Evolutionary conservation across 768 basidiomycete species (phyloP).

Genomic region (Russula sp.): DNA sequence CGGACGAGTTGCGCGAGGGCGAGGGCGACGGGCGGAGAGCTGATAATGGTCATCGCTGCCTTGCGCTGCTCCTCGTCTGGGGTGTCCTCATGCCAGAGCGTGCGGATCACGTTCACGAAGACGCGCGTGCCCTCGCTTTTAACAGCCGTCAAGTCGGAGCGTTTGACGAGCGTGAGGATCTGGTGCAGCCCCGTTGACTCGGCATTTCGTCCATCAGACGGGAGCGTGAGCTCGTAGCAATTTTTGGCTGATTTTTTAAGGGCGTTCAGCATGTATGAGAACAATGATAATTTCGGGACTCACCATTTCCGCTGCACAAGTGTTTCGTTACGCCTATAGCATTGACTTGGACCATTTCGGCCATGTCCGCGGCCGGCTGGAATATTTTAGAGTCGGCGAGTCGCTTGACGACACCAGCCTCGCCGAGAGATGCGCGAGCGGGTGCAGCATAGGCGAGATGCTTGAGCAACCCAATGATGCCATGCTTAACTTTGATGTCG

Average conservation of each 20-base stretch:
- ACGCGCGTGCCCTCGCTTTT: conserved; percentile 89
- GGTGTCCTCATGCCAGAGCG: conserved; percentile 58
- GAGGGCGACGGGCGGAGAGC: conserved; percentile 48
- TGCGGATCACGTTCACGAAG: conserved; percentile 78
- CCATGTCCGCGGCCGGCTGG: conserved; percentile 70
- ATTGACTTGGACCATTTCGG: conserved; percentile 79
- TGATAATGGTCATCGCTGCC: conserved; percentile 46
- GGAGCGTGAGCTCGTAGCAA: conserved; percentile 46
- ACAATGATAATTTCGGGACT: conserved; percentile 25
- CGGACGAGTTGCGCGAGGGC: conserved; percentile 67
- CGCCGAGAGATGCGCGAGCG: conserved; percentile 55
- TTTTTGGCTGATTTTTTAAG: conserved; percentile 36
- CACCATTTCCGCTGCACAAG: conserved; percentile 72
- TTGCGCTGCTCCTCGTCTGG: conserved; percentile 45
- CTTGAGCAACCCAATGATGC: conserved; percentile 78
- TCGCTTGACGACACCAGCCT: conserved; percentile 56
- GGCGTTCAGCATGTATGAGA: not conserved
- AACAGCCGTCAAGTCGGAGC: conserved; percentile 75
- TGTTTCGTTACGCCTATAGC: conserved; percentile 89
- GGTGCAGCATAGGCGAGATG: conserved; percentile 64
- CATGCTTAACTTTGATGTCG: conserved; percentile 85
- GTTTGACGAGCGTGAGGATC: conserved; percentile 66
- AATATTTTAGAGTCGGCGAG: conserved; percentile 62
- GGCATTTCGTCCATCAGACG: conserved; percentile 31
- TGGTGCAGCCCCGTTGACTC: conserved; percentile 51